Evolutionary conservation across 2,329 filamentous ascomycete genomes (phyloP).

Genomic region (Coleophoma cylindrospora): DNA sequence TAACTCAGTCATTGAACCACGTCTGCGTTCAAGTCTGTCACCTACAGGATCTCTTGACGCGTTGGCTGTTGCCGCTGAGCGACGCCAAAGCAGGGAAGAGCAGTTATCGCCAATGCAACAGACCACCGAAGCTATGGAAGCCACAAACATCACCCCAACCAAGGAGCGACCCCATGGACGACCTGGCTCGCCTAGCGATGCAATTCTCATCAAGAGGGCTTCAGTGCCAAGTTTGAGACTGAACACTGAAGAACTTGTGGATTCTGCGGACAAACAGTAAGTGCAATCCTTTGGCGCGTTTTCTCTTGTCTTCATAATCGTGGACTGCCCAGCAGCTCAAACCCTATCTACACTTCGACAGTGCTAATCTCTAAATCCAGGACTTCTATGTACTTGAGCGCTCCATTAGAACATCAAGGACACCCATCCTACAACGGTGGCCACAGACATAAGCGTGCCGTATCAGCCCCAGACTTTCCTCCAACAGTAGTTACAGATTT

Average conservation of each 20-base stretch:
- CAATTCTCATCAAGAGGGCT: conserved; percentile 24
- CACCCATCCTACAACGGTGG: not conserved
- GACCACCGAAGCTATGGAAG: not conserved
- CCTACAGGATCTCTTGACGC: conserved; percentile 18
- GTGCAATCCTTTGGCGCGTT: not conserved
- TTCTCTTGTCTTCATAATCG: not conserved
- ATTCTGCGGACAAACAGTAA: conserved; percentile 5
- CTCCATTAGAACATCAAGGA: conserved; percentile 2
- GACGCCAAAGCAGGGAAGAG: conserved; percentile 4
- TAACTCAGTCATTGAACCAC: not conserved
- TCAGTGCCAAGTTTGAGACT: conserved; percentile 15
- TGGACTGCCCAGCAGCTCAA: not conserved
- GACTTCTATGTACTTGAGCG: conserved; percentile 2
- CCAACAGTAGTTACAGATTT: conserved; percentile 2
- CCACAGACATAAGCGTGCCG: conserved; percentile 4
- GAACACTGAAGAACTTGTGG: conserved; percentile 14
- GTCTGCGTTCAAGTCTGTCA: conserved; percentile 6
- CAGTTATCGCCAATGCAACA: conserved; percentile 3
- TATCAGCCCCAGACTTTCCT: conserved; percentile 17
- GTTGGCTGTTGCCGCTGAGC: conserved; percentile 19
- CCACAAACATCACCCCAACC: not conserved
- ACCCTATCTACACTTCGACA: too few relatives aligned
- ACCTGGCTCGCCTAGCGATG: conserved; percentile 26
- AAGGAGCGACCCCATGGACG: conserved; percentile 5
- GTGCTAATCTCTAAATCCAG: not conserved